Evolutionary conservation across 495 filamentous ascomycete genomes (phyloP).

Genomic region (Neurospora pannonica): DNA sequence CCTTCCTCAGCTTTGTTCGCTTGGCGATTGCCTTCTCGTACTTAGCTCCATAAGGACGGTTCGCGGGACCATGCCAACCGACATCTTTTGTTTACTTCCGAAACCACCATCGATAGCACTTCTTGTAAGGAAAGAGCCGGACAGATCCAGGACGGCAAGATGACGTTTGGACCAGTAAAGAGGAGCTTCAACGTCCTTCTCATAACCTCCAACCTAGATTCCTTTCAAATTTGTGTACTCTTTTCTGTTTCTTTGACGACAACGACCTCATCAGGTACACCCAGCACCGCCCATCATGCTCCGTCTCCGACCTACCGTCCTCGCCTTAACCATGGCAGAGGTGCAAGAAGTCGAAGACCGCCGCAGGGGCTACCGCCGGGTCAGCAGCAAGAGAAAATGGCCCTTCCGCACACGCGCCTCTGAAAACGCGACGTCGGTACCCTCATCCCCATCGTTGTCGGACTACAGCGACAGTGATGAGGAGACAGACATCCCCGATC

Average conservation of each 20-base stretch:
- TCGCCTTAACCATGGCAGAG: conserved; percentile 45
- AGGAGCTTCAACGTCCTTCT: not conserved
- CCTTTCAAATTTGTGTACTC: not conserved
- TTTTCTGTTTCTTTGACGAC: not conserved
- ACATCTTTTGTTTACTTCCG: not conserved
- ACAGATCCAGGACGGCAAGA: not conserved
- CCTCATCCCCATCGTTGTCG: not conserved
- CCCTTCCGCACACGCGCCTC: not conserved
- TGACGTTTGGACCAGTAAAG: not conserved
- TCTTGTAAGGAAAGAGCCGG: not conserved
- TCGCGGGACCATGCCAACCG: not conserved
- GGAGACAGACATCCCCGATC: not conserved
- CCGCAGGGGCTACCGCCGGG: conserved; percentile 6
- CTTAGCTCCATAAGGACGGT: not conserved
- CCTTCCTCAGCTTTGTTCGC: not conserved
- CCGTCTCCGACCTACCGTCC: conserved; percentile 41
- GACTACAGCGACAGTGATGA: not conserved
- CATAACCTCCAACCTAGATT: not conserved
- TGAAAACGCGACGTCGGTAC: not conserved
- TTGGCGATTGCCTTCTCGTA: not conserved
- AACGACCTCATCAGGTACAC: not conserved
- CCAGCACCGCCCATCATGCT: conserved; percentile 36
- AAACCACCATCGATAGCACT: not conserved
- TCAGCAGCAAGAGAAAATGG: not conserved
- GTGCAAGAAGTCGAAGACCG: conserved; percentile 39